phyloP scores from a whole-genome alignment of 2,329 filamentous ascomycete species.

The Colletotrichum orbiculare region DNA sequence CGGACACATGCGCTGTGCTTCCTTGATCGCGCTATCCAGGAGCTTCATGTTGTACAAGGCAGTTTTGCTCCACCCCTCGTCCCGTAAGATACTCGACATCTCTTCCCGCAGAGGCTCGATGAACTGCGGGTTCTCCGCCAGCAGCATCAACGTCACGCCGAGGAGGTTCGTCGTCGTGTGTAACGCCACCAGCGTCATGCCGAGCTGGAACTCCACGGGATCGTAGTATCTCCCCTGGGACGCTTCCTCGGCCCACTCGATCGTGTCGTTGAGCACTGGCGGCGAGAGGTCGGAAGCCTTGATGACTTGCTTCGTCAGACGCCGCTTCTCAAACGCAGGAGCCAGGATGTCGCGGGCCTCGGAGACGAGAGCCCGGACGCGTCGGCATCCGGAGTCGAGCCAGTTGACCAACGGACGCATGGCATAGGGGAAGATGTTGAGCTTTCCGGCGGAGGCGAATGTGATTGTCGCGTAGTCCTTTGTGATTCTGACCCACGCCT shows the following conservation, averaged over 20 bases:
- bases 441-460: conserved; percentile 47
- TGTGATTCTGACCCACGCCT: conserved; percentile 57
- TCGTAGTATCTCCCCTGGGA: conserved; percentile 71
- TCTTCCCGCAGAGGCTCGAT: conserved; percentile 55
- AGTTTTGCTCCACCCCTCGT: conserved; percentile 50
- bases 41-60: conserved; percentile 51
- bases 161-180: conserved; percentile 54
- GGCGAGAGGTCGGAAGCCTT: background rate
- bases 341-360: conserved; percentile 49
- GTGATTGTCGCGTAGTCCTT: conserved; percentile 53
- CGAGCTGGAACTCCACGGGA: conserved; percentile 73
- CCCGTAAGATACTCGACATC: conserved; percentile 47
- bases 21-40: conserved; percentile 55
- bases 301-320: conserved; percentile 40
- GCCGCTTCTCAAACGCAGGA: conserved; percentile 45
- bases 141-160: conserved; percentile 50
- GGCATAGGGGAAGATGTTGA: conserved; percentile 52
- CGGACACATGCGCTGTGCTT: conserved; percentile 43
- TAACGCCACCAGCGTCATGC: conserved; percentile 74
- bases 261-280: conserved; percentile 46
- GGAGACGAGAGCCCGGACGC: conserved; percentile 46
- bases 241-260: conserved; percentile 55
- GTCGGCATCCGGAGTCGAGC: conserved; percentile 53
- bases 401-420: conserved; percentile 55
- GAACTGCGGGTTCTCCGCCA: conserved; percentile 51